These are phyloP conservation scores for Tetrahymena borealis DNA, from an alignment of 73 alveolate species.

Conservation along the genomic window DNA sequence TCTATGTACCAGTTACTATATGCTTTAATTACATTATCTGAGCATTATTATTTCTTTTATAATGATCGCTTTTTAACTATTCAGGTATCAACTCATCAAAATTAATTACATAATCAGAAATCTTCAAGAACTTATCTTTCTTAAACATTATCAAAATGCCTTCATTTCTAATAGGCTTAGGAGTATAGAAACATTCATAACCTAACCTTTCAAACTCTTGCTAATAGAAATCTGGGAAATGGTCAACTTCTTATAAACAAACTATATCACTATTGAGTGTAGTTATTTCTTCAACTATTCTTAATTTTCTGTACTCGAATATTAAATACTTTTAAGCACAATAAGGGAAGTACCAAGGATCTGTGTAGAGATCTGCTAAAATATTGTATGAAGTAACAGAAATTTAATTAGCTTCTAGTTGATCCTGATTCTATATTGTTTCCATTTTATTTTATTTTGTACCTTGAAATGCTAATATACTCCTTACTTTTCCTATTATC, in stretches of 20 bases:
- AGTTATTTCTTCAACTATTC: slow-evolving; percentile 7
- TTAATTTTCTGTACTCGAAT: slow-evolving; percentile 7
- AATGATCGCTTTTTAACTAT: not conserved
- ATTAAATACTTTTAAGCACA: not conserved
- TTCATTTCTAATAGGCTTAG: slow-evolving; percentile 15
- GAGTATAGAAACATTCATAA: not conserved
- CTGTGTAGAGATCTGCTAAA: slow-evolving; percentile 24
- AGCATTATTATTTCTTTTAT: not conserved
- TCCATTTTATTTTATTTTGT: not conserved
- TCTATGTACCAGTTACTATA: not conserved
- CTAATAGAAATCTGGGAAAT: not conserved
- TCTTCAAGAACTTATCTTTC: not conserved
- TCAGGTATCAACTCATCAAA: not conserved
- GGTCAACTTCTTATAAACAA: slow-evolving; percentile 24
- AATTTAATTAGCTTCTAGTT: not conserved
- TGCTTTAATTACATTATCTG: not conserved
- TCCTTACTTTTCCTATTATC: too few relatives aligned
- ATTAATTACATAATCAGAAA: not conserved
- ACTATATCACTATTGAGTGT: slow-evolving; percentile 5
- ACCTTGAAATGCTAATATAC: too few relatives aligned
- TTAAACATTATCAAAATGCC: slow-evolving; percentile 7
- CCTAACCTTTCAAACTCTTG: not conserved
- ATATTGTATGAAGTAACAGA: slow-evolving; percentile 26
- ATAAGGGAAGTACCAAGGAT: slow-evolving; percentile 1
- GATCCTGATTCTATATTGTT: not conserved